Base-by-base conservation (phyloP, 306 rosid species). In the Prunus mume region DNA sequence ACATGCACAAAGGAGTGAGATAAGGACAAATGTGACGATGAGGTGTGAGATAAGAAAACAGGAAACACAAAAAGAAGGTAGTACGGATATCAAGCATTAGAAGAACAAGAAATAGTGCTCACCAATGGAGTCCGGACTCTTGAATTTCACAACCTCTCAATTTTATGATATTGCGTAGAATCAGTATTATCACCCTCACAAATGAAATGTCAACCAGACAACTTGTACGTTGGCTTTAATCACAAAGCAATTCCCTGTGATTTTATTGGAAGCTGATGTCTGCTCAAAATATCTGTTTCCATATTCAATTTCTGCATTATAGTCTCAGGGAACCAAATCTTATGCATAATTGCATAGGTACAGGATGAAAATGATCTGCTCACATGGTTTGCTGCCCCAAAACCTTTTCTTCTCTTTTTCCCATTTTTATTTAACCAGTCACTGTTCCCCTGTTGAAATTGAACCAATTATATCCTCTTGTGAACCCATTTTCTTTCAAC, bases 261-360 rank as follows among this genome's bases (percentile, higher is more conserved):
- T 5, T 71, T 52, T 11, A 71, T 54, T 71, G 75, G 63, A 18
- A 19, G 75, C 45, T 7, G 64, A 52, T 6, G 75, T 32, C 75
- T 52, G 30, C 64, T 52, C 30, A 54, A 19, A 68, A 52, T 18
- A 27, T 51, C 57, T 68, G 57, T 47, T 52, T 49, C 54, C 50
- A 50, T 5, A 12, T 71, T 71, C 75, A 71, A 54, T 32, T 54
- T n/a, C 51, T 54, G 65, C 75, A 54, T 71, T 54, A 54, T n/a
- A 45, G 64, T 17, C 64, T 54, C 50, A 30, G 1, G n/a, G 64
- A 71, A 14, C 75, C 30, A 12, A 30, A 71, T 30, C 75, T 54
- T 32, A 11, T 54, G 50, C 63, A 71, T 71, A 38, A 71, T n/a
- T 71, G 63, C 50, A 70, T 11, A 18, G 14, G 9, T 27, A 20